These are phyloP conservation scores for Candida piceae DNA, from an alignment of 805 yeast species.

Conservation along the genomic window DNA sequence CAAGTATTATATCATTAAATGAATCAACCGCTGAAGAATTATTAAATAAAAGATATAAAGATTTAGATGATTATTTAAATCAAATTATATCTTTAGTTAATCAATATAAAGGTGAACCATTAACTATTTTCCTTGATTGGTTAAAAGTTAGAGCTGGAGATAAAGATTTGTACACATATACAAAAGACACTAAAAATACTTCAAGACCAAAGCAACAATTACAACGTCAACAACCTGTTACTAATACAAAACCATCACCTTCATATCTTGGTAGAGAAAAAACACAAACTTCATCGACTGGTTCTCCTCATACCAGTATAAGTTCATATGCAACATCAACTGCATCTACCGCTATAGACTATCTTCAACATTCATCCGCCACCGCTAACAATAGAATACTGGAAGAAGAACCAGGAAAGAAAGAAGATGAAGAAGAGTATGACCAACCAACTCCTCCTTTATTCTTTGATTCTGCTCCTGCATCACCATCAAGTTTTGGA, in stretches of 20 bases:
- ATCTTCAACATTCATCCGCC: background rate
- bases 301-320: background rate
- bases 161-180: constrained; percentile 15
- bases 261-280: background rate
- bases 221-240: too few relatives aligned
- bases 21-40: constrained; percentile 26
- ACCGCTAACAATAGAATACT: too few relatives aligned
- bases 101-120: background rate
- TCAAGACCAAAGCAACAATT: too few relatives aligned
- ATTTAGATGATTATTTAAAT: constrained; percentile 36
- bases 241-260: constrained; percentile 17
- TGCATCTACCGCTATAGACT: background rate
- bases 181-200: too few relatives aligned
- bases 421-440: constrained; percentile 1
- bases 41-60: constrained; percentile 33
- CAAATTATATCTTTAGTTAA: constrained; percentile 15
- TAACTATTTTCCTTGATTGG: constrained; percentile 26
- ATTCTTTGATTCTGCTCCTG: constrained; percentile 5
- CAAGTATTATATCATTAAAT: constrained; percentile 41
- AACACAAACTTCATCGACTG: background rate
- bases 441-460: constrained; percentile 6
- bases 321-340: background rate
- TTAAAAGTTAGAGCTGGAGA: constrained; percentile 27
- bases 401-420: too few relatives aligned
- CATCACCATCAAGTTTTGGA: constrained; percentile 2